These are phyloP conservation scores for Vaccinium macrocarpon DNA, from an alignment of 148 eudicot species.

Conservation along the genomic window DNA sequence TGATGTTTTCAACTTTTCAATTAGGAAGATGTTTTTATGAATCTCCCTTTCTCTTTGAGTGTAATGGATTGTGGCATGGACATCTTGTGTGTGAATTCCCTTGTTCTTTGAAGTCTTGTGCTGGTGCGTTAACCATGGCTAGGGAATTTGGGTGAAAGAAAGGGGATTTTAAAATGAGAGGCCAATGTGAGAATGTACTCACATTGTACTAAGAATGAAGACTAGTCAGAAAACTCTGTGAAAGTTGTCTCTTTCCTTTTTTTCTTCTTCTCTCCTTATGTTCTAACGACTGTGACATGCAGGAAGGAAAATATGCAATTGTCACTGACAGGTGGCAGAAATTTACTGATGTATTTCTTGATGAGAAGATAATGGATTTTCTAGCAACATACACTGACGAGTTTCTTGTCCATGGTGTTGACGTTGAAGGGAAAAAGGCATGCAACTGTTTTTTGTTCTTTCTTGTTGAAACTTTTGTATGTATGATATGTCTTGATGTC, in stretches of 20 bases:
- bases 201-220: background rate
- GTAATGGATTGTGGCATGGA: background rate
- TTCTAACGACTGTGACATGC: slow-evolving; percentile 21
- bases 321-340: slow-evolving; percentile 99
- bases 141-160: background rate
- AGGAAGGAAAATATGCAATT: slow-evolving; percentile 85
- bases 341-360: slow-evolving; percentile 78
- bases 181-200: background rate
- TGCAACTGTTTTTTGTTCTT: background rate
- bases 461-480: slow-evolving; percentile 11
- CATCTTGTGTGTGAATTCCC: background rate
- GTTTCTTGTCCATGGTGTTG: slow-evolving; percentile 98
- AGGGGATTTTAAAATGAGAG: background rate
- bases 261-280: background rate
- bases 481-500: background rate
- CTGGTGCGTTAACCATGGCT: background rate
- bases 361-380: slow-evolving; percentile 58
- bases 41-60: background rate
- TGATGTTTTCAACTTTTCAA: background rate
- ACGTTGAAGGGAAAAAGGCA: slow-evolving; percentile 93
- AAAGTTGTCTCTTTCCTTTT: background rate
- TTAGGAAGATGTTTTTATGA: background rate
- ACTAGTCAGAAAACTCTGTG: background rate
- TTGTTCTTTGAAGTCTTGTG: background rate
- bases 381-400: slow-evolving; percentile 90